Evolutionary conservation across 805 yeast species (phyloP).

Genomic region (Candida dajiaensis): DNA sequence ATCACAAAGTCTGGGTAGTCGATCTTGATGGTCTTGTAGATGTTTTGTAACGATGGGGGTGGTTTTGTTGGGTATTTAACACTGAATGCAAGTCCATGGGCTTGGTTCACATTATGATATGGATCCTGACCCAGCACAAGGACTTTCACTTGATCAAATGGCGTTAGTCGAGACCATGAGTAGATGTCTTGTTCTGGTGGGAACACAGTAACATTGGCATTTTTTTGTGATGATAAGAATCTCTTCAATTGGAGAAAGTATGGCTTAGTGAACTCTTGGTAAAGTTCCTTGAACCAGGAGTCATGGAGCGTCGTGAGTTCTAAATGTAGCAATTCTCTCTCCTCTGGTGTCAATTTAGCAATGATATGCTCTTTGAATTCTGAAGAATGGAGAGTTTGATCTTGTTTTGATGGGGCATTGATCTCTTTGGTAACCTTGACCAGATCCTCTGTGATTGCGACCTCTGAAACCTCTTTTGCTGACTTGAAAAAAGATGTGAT

Average conservation of each 20-base stretch:
- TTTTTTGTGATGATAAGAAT: constrained; percentile 47
- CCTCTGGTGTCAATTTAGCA: constrained; percentile 29
- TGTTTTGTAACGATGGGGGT: constrained; percentile 85
- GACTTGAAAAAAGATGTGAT: background rate
- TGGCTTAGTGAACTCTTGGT: constrained; percentile 73
- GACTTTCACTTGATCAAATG: constrained; percentile 66
- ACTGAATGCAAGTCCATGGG: constrained; percentile 94
- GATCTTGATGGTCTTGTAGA: constrained; percentile 70
- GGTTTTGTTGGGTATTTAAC: constrained; percentile 80
- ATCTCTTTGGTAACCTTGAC: background rate
- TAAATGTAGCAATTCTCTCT: constrained; percentile 44
- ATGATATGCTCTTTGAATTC: constrained; percentile 11
- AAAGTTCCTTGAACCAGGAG: constrained; percentile 71
- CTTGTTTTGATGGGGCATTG: background rate
- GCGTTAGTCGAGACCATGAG: constrained; percentile 88
- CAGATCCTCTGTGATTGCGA: background rate
- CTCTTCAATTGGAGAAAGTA: constrained; percentile 71
- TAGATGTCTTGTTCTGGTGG: constrained; percentile 78
- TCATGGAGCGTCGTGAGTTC: constrained; percentile 70
- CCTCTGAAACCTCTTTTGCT: background rate
- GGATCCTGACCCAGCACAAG: constrained; percentile 95
- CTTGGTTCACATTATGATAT: constrained; percentile 87
- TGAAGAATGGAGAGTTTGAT: background rate
- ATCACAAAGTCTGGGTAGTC: constrained; percentile 67
- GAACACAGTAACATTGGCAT: constrained; percentile 50